Evolutionary conservation across 768 basidiomycete genomes (phyloP).

Genomic region (Clavulina sp.): DNA sequence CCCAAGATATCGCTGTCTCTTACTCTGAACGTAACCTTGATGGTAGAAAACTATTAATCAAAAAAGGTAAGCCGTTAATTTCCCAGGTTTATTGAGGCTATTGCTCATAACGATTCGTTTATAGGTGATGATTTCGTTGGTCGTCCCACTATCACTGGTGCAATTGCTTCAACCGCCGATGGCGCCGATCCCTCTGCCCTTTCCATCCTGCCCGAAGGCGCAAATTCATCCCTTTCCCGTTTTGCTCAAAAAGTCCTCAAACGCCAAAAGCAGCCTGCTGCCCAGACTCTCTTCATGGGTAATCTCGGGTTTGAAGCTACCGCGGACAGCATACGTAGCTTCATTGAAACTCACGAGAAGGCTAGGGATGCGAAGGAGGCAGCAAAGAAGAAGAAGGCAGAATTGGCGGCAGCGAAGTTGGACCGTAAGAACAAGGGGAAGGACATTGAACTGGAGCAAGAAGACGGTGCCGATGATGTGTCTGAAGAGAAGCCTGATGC

Average conservation of each 20-base stretch:
- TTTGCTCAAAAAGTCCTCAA: slow-evolving; percentile 61
- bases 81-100: slow-evolving; percentile 6
- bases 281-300: slow-evolving; percentile 77
- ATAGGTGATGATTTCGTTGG: slow-evolving; percentile 60
- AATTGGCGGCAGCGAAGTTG: no score
- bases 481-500: slow-evolving; percentile 2
- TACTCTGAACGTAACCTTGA: slow-evolving; percentile 68
- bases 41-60: slow-evolving; percentile 80
- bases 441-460: not conserved
- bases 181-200: slow-evolving; percentile 10
- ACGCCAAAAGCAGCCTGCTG: slow-evolving; percentile 66
- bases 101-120: slow-evolving; percentile 5
- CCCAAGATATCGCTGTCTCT: slow-evolving; percentile 55
- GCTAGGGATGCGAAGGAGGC: slow-evolving; percentile 30
- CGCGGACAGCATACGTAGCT: slow-evolving; percentile 48
- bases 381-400: slow-evolving; percentile 8
- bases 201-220: slow-evolving; percentile 21
- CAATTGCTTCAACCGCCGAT: slow-evolving; percentile 21
- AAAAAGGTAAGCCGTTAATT: slow-evolving; percentile 46
- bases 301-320: slow-evolving; percentile 88
- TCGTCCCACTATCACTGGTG: slow-evolving; percentile 31
- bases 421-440: no score
- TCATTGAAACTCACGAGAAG: slow-evolving; percentile 53
- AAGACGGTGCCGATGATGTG: not conserved
- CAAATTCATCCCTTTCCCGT: slow-evolving; percentile 31